Conservation (phyloP, 2,329 filamentous ascomycete genomes). For the Diaporthe longicolla region DNA sequence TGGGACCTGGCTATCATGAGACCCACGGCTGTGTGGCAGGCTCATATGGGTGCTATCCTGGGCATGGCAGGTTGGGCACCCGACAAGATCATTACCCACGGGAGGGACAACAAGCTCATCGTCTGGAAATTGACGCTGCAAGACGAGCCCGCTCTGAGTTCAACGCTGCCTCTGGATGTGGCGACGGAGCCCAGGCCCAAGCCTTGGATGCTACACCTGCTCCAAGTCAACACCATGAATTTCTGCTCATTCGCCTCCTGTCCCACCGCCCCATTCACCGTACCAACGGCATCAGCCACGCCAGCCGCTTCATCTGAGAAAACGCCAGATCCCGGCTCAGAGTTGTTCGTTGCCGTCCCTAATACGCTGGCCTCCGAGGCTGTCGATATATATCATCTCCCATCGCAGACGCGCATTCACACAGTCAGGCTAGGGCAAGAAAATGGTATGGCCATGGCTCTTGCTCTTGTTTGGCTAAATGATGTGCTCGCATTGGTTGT, state of each 20-base stretch:
- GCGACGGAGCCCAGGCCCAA: conserved; percentile 64
- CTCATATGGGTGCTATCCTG: conserved; percentile 83
- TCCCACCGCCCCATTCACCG: conserved; percentile 51
- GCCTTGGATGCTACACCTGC: conserved; percentile 88
- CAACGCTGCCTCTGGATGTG: conserved; percentile 78
- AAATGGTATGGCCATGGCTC: conserved; percentile 90
- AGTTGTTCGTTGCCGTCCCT: conserved; percentile 82
- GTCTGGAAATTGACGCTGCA: conserved; percentile 81
- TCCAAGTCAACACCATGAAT: conserved; percentile 93
- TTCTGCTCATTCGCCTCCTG: conserved; percentile 88
- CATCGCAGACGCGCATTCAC: conserved; percentile 78
- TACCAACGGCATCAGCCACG: conserved; percentile 35
- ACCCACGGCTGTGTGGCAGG: conserved; percentile 86
- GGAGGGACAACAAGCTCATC: conserved; percentile 87
- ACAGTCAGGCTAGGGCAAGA: conserved; percentile 65
- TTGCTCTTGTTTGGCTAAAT: conserved; percentile 71
- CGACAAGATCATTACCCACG: conserved; percentile 91
- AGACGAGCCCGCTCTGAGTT: conserved; percentile 77
- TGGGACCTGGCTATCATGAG: conserved; percentile 90
- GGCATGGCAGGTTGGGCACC: conserved; percentile 79
- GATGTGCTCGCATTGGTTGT: conserved; percentile 74
- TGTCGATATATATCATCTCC: conserved; percentile 88
- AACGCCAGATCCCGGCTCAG: conserved; percentile 46
- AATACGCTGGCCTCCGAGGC: conserved; percentile 81
- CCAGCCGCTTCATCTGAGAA: conserved; percentile 40